Conservation (phyloP, 371 early-diverging fungal species). For the Fennellomyces sp. region DNA sequence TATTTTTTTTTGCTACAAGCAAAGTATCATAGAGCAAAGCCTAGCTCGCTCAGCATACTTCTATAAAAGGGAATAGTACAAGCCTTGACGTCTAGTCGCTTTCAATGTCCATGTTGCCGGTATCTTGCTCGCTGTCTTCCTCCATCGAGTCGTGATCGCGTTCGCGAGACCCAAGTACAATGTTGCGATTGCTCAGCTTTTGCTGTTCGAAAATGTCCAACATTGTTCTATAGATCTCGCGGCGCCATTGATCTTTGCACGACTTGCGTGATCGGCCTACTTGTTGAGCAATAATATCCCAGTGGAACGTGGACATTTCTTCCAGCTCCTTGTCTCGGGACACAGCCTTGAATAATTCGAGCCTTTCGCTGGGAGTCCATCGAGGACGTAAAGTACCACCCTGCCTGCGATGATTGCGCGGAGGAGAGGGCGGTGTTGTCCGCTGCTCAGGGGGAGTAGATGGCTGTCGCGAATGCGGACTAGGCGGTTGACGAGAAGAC, state of each 20-base stretch:
- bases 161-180: too few relatives aligned
- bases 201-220: not conserved
- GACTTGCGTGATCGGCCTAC: conserved; percentile 37
- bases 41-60: too few relatives aligned
- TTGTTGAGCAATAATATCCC: conserved; percentile 28
- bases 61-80: too few relatives aligned
- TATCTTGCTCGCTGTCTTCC: too few relatives aligned
- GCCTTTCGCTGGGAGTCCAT: conserved; percentile 27
- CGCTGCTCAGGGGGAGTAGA: conserved; percentile 2
- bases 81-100: too few relatives aligned
- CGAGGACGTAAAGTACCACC: conserved; percentile 28
- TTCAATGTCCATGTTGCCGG: too few relatives aligned
- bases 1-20: too few relatives aligned
- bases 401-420: not conserved
- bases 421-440: not conserved
- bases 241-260: conserved; percentile 52
- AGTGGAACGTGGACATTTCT: conserved; percentile 38
- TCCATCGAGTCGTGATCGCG: too few relatives aligned
- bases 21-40: too few relatives aligned
- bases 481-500: not conserved
- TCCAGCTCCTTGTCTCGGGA: conserved; percentile 31
- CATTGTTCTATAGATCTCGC: conserved; percentile 14
- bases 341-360: conserved; percentile 26
- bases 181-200: too few relatives aligned
- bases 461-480: not conserved